Base-by-base conservation (phyloP, 176 grass and related monocot genomes). In the Raddia distichophylla region DNA sequence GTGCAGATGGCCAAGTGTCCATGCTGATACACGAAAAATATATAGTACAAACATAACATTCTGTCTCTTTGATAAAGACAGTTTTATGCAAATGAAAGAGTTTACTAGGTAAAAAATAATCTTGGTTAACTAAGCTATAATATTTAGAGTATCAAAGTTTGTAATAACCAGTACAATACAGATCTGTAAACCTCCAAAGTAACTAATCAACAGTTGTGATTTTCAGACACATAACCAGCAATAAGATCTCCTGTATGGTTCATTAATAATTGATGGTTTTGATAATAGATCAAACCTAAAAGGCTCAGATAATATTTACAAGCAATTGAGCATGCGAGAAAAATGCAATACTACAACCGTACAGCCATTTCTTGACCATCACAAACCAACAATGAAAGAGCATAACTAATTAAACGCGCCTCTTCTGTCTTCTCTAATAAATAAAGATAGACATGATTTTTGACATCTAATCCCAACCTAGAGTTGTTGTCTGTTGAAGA, bases 191-290 rank as follows among this genome's bases (percentile, higher is more conserved):
- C 13, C 35, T 63, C 44, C 73, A 32, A 44, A 71, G 75, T 72
- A 5, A 46, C 4, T 40, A 40, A 5, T 40, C 37, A 40, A 40
- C 4, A 1, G 37, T 40, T 32, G 19, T 11, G 4, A 49, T 63
- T 79, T 52, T 50, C 50, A 40, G 10, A 80, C 7, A 45, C 63
- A 42, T 67, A 67, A 80, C 34, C 63, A 56, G n/a, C 10, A 64
- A 53, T 27, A 68, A 11, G 61, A 67, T 54, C 6, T 22, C 73
- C 18, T n/a, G 57, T 48, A 62, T 27, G 50, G 65, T 59, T 33
- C 64, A 70, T 60, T 60, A 81, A 13, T 48, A 7, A 27, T 27
- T 27, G 46, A 42, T 71, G 56, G 15, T 71, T 35, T 15, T 49
- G 66, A 34, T 60, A 59, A 48, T 1, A 81, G 43, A 84, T 35